A percentile compares a stretch with the other conserved stretches of the same genome.
These are phyloP conservation scores for Fonsecaea pedrosoi DNA, from an alignment of 2,329 filamentous ascomycete species.

Conservation along the genomic window DNA sequence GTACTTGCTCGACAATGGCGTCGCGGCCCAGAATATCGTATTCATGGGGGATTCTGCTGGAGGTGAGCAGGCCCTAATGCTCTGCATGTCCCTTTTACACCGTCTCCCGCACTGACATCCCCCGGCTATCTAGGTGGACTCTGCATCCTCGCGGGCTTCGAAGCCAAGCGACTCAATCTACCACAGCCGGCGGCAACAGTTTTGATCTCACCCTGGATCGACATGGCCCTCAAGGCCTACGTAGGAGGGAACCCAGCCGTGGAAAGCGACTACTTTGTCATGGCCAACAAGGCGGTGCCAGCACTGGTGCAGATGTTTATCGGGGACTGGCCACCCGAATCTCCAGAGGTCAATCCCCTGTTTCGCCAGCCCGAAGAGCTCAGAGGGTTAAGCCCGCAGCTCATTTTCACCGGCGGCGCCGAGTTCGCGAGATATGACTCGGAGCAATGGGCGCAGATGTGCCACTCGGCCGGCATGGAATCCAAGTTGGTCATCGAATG, in stretches of 20 bases:
- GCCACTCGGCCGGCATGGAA: conserved; percentile 3
- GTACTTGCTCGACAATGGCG: conserved; percentile 11
- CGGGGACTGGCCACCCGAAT: conserved; percentile 1
- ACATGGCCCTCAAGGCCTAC: conserved; percentile 65
- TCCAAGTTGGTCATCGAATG: conserved; percentile 19
- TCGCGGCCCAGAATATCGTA: conserved; percentile 77
- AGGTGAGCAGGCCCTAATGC: conserved; percentile 50
- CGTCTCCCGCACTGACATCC: neutral
- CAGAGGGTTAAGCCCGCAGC: conserved; percentile 12
- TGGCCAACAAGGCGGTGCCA: conserved; percentile 18
- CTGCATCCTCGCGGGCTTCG: conserved; percentile 64
- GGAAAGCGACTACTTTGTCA: conserved; percentile 25
- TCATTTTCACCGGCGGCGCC: conserved; percentile 21
- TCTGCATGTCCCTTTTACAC: too few species aligned
- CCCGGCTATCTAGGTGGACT: conserved; percentile 58
- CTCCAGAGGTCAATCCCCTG: conserved; percentile 22
- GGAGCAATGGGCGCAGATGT: conserved; percentile 14
- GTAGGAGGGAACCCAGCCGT: conserved; percentile 22
- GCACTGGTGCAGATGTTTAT: conserved; percentile 8
- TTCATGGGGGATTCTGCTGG: conserved; percentile 92
- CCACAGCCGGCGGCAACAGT: conserved; percentile 87
- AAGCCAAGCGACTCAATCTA: conserved; percentile 10
- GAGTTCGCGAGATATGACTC: conserved; percentile 21
- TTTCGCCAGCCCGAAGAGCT: conserved; percentile 11
- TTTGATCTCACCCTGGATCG: conserved; percentile 92